Evolutionary conservation across 2,329 filamentous ascomycete species (phyloP).

Genomic region (Epichloe sibirici): DNA sequence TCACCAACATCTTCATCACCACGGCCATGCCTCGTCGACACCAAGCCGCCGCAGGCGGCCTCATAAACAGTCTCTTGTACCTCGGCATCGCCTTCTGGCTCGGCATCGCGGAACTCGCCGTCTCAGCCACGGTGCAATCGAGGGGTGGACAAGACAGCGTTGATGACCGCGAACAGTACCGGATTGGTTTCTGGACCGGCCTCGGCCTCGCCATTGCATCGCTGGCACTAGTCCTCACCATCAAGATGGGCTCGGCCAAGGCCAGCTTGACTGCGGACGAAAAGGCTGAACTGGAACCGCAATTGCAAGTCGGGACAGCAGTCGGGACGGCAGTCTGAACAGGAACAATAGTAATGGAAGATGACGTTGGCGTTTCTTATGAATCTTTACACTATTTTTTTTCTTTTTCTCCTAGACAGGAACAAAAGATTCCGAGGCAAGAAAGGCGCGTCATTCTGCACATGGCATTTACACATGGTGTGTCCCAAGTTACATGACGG

Average conservation of each 20-base stretch:
- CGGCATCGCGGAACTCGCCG: conserved; percentile 54
- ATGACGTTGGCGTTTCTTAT: not conserved
- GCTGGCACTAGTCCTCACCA: conserved; percentile 41
- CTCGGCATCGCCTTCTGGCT: conserved; percentile 61
- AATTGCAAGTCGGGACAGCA: not conserved
- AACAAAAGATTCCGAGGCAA: no score
- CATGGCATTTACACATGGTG: no score
- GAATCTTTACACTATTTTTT: not conserved
- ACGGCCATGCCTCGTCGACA: conserved; percentile 53
- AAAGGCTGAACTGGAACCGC: conserved; percentile 21
- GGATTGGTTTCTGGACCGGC: conserved; percentile 55
- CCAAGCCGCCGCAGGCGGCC: conserved; percentile 59
- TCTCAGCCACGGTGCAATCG: conserved; percentile 32
- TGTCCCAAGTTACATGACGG: no score
- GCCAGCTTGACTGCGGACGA: conserved; percentile 48
- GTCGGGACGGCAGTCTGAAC: conserved; percentile 13
- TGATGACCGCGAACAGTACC: conserved; percentile 41
- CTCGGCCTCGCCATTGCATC: conserved; percentile 40
- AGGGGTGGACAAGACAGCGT: conserved; percentile 15
- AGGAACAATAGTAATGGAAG: not conserved
- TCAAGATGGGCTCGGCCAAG: conserved; percentile 41
- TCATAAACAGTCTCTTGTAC: conserved; percentile 60
- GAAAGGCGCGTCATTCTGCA: no score
- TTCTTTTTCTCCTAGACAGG: not conserved
- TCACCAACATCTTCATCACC: conserved; percentile 67